Percentiles rank a stretch among this genome's conserved stretches.
These are phyloP conservation scores for Trametopsis cervina DNA, from an alignment of 768 basidiomycete species.

Conservation along the genomic window DNA sequence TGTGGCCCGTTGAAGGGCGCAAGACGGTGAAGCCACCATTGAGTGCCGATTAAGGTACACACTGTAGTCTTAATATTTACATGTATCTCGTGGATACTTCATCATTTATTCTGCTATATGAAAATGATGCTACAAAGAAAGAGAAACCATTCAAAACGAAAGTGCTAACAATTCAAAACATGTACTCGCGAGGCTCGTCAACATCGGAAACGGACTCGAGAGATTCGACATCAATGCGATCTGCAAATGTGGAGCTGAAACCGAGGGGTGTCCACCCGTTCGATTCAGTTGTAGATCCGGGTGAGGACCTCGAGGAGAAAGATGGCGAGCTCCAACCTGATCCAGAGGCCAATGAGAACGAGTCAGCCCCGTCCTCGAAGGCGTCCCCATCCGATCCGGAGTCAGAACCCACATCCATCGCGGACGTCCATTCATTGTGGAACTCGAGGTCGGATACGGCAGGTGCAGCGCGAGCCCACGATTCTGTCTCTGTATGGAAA, in stretches of 20 bases:
- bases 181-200: no score
- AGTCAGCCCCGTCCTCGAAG: slow-evolving; percentile 3
- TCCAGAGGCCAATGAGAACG: slow-evolving; percentile 4
- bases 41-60: slow-evolving; percentile 34
- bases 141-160: no score
- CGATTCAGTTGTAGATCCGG: slow-evolving; percentile 14
- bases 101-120: no score
- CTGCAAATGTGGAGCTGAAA: slow-evolving; percentile 35
- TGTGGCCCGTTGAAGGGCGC: slow-evolving; percentile 63
- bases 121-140: no score
- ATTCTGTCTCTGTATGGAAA: slow-evolving; percentile 20
- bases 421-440: slow-evolving; percentile 20
- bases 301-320: slow-evolving; percentile 8
- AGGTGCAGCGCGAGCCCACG: slow-evolving; percentile 11
- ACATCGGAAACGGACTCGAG: no score
- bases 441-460: slow-evolving; percentile 17
- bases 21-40: slow-evolving; percentile 50
- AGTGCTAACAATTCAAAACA: no score
- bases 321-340: slow-evolving; percentile 9
- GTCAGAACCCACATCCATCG: slow-evolving; percentile 6
- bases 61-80: neutral
- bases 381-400: slow-evolving; percentile 10
- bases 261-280: slow-evolving; percentile 27
- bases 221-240: no score
- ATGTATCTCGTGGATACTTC: neutral